Percentiles rank a stretch among this genome's conserved stretches.
These are phyloP conservation scores for Pseudisothecium myosuroides DNA, from an alignment of 225 moss, liverwort and hornwort genomes.

Conservation along the genomic window DNA sequence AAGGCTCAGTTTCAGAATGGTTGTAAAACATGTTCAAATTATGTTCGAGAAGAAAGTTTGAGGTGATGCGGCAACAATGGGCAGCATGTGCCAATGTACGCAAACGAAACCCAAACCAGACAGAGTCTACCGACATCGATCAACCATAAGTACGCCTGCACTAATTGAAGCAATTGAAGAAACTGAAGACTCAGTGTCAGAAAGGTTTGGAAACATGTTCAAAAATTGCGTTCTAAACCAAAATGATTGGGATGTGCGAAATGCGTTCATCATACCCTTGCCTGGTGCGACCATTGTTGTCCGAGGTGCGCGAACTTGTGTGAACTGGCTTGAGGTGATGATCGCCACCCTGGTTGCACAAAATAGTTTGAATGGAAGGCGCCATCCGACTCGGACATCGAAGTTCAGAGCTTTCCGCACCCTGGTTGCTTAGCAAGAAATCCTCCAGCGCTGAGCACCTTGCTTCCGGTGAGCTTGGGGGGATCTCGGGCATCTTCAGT, in stretches of 20 bases:
- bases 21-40: not conserved
- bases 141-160: too few species aligned
- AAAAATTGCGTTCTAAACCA: too few species aligned
- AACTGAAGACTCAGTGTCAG: not conserved
- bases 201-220: not conserved
- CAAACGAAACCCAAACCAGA: not conserved
- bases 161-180: not conserved
- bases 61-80: not conserved
- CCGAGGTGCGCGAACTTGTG: not conserved
- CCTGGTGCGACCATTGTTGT: not conserved
- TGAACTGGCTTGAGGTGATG: not conserved
- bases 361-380: not conserved
- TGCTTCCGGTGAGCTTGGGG: not conserved
- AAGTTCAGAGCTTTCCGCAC: not conserved
- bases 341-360: not conserved
- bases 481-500: slow-evolving; percentile 2
- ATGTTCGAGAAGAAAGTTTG: not conserved
- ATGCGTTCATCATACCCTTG: not conserved
- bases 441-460: not conserved
- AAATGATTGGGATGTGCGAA: not conserved
- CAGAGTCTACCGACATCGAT: not conserved
- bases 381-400: not conserved
- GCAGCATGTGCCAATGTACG: not conserved
- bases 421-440: not conserved
- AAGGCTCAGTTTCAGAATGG: not conserved